Conservation (phyloP, 2,329 filamentous ascomycete genomes). For the Cercospora sesami region DNA sequence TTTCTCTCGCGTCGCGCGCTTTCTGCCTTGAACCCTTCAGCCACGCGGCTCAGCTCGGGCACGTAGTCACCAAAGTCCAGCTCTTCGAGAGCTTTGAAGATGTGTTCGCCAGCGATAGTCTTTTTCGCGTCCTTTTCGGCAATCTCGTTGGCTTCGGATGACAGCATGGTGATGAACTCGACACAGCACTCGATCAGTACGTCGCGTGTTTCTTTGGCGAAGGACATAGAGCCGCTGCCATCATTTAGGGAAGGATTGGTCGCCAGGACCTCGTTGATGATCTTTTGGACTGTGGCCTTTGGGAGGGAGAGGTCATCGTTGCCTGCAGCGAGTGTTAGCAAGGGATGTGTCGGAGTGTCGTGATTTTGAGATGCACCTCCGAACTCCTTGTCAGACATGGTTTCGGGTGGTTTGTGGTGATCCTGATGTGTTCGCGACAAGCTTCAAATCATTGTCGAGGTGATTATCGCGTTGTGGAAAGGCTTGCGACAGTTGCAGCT, state of each 20-base stretch:
- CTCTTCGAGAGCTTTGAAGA: conserved; percentile 89
- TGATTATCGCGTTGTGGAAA: neutral
- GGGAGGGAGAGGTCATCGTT: conserved; percentile 62
- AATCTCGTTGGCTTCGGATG: conserved; percentile 98
- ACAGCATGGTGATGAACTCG: conserved; percentile 97
- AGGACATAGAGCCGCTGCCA: conserved; percentile 61
- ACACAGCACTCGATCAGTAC: conserved; percentile 97
- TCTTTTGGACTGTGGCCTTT: conserved; percentile 72
- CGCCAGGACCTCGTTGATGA: conserved; percentile 90
- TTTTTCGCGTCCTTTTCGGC: conserved; percentile 99
- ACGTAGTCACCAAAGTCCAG: conserved; percentile 93
- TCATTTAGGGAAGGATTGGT: conserved; percentile 55
- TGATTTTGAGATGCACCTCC: conserved; percentile 43
- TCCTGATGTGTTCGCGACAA: neutral
- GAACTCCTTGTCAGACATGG: conserved; percentile 59
- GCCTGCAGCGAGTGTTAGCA: conserved; percentile 40
- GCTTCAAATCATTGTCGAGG: neutral
- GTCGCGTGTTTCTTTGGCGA: conserved; percentile 93
- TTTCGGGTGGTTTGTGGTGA: neutral
- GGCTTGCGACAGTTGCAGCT: neutral
- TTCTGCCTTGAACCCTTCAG: conserved; percentile 75
- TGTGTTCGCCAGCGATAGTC: conserved; percentile 97
- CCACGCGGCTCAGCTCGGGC: conserved; percentile 79
- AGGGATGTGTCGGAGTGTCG: neutral
- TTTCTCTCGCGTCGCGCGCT: conserved; percentile 72